phyloP scores from a whole-genome alignment of 176 grass and related monocot genomes.

The Tuctoria greenei region DNA sequence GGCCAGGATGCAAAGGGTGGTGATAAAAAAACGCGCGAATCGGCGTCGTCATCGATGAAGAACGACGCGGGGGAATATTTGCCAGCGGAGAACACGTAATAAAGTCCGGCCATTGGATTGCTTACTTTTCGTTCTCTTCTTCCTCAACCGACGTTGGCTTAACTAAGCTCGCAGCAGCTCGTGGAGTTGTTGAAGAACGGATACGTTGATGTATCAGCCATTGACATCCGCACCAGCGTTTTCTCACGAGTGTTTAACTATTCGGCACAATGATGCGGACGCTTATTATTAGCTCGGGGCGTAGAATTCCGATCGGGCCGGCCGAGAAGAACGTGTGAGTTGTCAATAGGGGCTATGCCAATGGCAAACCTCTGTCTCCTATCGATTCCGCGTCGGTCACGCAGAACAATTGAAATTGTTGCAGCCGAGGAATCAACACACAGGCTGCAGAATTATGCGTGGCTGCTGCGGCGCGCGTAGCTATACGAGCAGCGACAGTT shows the following conservation, averaged over 20 bases:
- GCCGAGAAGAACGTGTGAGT: neutral
- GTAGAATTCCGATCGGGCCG: neutral
- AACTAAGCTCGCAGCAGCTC: neutral
- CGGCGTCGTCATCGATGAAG: neutral
- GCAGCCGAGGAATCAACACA: neutral
- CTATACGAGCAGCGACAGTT: neutral
- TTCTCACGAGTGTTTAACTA: conserved; percentile 10
- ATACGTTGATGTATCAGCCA: neutral
- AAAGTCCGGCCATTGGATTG: neutral
- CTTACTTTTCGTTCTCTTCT: neutral
- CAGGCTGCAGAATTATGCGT: neutral
- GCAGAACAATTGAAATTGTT: neutral
- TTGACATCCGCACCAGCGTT: neutral
- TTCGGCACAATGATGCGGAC: neutral
- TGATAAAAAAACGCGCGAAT: neutral
- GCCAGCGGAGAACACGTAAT: conserved; percentile 11
- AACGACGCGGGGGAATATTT: conserved; percentile 23
- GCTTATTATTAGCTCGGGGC: neutral
- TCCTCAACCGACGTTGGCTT: neutral
- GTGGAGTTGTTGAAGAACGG: conserved; percentile 1
- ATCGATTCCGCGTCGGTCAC: neutral
- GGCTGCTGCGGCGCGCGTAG: neutral
- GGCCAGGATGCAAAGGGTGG: neutral
- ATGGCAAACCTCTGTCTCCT: neutral
- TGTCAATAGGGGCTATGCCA: too few relatives aligned